Conservation (phyloP, 164 flowering plant genomes). For the Akebia trifoliata region DNA sequence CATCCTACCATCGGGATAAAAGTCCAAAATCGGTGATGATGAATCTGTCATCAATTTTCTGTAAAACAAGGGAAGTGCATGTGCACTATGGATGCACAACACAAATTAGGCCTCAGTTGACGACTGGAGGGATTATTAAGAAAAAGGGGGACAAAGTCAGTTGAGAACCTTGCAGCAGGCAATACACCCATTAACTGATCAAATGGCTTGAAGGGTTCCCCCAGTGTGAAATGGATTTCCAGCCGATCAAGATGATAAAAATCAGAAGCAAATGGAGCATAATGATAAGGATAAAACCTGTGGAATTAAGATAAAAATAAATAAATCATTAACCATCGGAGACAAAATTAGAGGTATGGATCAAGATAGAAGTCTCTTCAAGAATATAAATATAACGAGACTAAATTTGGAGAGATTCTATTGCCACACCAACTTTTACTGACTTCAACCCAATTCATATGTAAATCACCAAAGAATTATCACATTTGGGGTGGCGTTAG, state of each 20-base stretch:
- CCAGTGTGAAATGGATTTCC: conserved; percentile 39
- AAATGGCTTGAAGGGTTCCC: conserved; percentile 62
- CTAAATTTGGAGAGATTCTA: no score
- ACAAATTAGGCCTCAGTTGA: neutral
- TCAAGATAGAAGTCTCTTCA: neutral
- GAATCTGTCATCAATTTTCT: conserved; percentile 51
- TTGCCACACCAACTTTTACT: no score
- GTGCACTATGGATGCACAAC: conserved; percentile 36
- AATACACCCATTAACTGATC: conserved; percentile 56
- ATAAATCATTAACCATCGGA: neutral
- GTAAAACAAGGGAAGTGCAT: conserved; percentile 51
- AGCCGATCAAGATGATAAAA: conserved; percentile 34
- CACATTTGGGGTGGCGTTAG: no score
- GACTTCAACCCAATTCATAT: no score
- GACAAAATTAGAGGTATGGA: neutral
- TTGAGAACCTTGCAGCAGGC: conserved; percentile 57
- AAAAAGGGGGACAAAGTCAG: neutral
- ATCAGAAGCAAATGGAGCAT: conserved; percentile 72
- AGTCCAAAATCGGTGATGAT: conserved; percentile 46
- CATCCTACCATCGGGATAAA: conserved; percentile 49
- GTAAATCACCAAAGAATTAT: no score
- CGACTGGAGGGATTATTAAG: neutral
- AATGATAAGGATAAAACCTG: conserved; percentile 74
- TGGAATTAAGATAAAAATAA: neutral
- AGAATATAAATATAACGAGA: no score